These are phyloP conservation scores for Amorphotheca resinae DNA, from an alignment of 495 filamentous ascomycete genomes.

Conservation along the genomic window DNA sequence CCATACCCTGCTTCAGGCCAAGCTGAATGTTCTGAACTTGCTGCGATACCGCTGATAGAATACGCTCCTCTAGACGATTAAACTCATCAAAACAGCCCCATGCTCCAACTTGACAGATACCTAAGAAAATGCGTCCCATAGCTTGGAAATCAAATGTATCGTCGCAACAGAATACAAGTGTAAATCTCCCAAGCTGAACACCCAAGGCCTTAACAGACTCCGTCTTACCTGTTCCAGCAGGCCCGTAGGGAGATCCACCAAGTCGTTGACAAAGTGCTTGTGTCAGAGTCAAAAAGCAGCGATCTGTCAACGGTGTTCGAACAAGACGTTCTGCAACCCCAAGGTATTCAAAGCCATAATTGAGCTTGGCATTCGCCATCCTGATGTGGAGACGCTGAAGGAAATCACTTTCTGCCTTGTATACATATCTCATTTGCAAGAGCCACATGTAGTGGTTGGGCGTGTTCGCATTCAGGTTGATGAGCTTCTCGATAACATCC, in stretches of 20 bases:
- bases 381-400: constrained; percentile 76
- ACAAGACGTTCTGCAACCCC: constrained; percentile 93
- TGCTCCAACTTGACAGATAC: constrained; percentile 96
- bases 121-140: constrained; percentile 98
- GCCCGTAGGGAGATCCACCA: constrained; percentile 93
- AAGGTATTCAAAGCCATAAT: constrained; percentile 96
- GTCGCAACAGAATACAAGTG: constrained; percentile 96
- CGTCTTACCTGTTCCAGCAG: constrained; percentile 97
- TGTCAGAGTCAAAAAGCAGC: constrained; percentile 94
- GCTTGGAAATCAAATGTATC: constrained; percentile 99
- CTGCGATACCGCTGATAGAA: constrained; percentile 93
- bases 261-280: constrained; percentile 91
- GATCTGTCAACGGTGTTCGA: constrained; percentile 88
- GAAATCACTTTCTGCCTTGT: constrained; percentile 66
- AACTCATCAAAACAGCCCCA: constrained; percentile 99
- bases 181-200: constrained; percentile 92
- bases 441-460: constrained; percentile 84
- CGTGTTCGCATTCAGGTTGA: constrained; percentile 58
- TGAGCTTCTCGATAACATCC: constrained; percentile 75
- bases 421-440: constrained; percentile 96
- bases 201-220: constrained; percentile 97
- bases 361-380: constrained; percentile 93
- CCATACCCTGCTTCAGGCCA: constrained; percentile 67
- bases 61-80: constrained; percentile 94
- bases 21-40: constrained; percentile 99